Conservation (phyloP, 768 basidiomycete genomes). For the Tulasnella sp. region DNA sequence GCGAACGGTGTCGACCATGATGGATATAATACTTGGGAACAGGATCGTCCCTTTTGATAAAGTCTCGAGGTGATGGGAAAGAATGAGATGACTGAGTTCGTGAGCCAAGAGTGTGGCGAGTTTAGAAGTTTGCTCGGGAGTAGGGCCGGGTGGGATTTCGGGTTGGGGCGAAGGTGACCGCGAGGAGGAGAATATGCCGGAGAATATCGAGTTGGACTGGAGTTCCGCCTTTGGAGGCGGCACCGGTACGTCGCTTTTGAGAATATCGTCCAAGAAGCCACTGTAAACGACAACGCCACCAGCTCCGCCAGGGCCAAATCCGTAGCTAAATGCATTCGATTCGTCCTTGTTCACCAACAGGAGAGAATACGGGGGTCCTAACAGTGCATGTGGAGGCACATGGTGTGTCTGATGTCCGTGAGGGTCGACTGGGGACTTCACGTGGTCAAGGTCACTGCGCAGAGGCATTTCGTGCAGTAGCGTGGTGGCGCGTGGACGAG, state of each 20-base stretch:
- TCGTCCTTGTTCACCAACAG: constrained; percentile 81
- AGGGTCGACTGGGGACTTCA: constrained; percentile 3
- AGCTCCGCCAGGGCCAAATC: constrained; percentile 82
- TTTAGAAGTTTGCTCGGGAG: constrained; percentile 70
- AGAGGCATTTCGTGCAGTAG: constrained; percentile 38
- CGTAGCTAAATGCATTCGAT: constrained; percentile 89
- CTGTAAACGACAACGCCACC: constrained; percentile 93
- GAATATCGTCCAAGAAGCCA: constrained; percentile 73
- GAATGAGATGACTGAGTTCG: constrained; percentile 81
- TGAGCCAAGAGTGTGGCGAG: constrained; percentile 87
- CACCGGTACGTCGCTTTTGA: constrained; percentile 15
- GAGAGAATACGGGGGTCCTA: constrained; percentile 82
- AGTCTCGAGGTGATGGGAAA: constrained; percentile 85
- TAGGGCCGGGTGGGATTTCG: constrained; percentile 40
- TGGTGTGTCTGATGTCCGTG: constrained; percentile 36
- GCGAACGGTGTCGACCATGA: constrained; percentile 61
- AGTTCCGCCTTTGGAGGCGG: constrained; percentile 14
- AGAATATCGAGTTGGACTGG: constrained; percentile 36
- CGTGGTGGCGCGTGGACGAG: constrained; percentile 68
- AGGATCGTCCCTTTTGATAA: constrained; percentile 76
- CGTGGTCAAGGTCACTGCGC: constrained; percentile 22
- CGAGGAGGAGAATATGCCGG: constrained; percentile 31
- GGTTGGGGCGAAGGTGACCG: constrained; percentile 24
- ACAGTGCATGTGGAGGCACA: constrained; percentile 34
- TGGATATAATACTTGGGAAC: constrained; percentile 65